Evolutionary conservation across 2,329 filamentous ascomycete species (phyloP), one percentile per base, ranked within the genome.

Genomic region (Dryadomyces quercus-mongolicae): DNA sequence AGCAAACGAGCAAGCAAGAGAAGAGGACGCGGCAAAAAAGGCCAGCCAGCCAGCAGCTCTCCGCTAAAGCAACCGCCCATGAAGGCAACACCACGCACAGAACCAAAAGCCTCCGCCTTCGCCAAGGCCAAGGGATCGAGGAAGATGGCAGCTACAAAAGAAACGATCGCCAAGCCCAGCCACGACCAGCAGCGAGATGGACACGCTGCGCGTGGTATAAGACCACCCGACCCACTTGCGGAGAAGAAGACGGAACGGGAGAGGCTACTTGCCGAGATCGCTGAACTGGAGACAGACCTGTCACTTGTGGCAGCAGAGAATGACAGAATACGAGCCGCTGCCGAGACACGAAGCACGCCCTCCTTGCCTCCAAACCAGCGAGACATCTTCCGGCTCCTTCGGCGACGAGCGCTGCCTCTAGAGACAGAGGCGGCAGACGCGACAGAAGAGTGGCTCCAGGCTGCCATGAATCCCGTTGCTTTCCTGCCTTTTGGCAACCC

Each of bases 251-350:
- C 71, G 46, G 62, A 75, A 36, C 74, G 76, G 46, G 75, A 80
- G 54, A 69, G 71, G 6, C 68, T 88, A 1, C 66, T 74, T 3
- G 71, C 71, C 5, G 77, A 88, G 61, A 67, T 86, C 2, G 69
- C 72, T 42, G 68, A 70, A 46, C 66, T 88, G 1, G 74, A 79
- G 62, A 71, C 70, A 21, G 84, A 88, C 58, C 62, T 87, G n/a
- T 65, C 71, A 9, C 62, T 80, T 5, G 74, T 79, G 8, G 73
- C 73, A 51, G 70, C 69, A n/a, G 83, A 83, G 61, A 83, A 82
- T 52, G 74, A 78, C 49, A 73, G 77, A 18, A 66, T 82, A 51
- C 69, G 74, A 34, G 18, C 43, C 1, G 53, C 34, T 2, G 69
- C 71, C 6, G 68, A 72, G 12, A 62, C 64, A 1, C 62, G 60